Evolutionary conservation across 75 land plant genomes (phyloP).

Genomic region (Selaginella tamariscina): DNA sequence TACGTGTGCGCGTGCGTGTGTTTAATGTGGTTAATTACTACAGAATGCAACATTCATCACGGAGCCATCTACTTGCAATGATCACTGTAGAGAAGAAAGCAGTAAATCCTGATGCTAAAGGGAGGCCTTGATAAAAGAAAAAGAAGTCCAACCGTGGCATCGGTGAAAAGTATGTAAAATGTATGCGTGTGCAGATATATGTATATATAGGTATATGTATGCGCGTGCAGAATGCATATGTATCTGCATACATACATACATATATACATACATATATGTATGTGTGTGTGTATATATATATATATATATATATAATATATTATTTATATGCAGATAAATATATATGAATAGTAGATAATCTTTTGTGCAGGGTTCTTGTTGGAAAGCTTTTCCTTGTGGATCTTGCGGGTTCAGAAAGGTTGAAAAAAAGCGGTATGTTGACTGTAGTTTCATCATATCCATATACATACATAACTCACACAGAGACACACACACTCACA

Average conservation of each 20-base stretch:
- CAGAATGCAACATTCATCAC: conserved; percentile 37
- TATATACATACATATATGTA: too few species aligned
- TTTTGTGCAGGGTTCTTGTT: conserved; percentile 21
- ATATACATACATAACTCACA: neutral
- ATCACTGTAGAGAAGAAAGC: conserved; percentile 32
- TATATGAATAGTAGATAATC: too few species aligned
- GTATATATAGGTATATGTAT: too few species aligned
- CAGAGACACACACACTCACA: neutral
- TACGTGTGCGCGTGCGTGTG: too few species aligned
- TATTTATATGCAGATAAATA: too few species aligned
- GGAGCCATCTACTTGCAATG: conserved; percentile 31
- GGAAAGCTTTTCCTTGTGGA: conserved; percentile 34
- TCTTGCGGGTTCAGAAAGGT: conserved; percentile 32
- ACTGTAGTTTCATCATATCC: neutral
- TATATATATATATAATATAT: too few species aligned
- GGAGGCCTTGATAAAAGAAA: neutral
- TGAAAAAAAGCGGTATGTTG: conserved; percentile 29
- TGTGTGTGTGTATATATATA: too few species aligned
- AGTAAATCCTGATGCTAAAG: conserved; percentile 6
- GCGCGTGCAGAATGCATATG: too few species aligned
- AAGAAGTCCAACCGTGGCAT: neutral
- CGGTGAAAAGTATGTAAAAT: neutral
- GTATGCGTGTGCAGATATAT: too few species aligned
- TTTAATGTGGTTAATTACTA: conserved; percentile 1
- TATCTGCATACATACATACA: too few species aligned